Base-by-base conservation (phyloP, 2,329 filamentous ascomycete species). In the Botryosphaeria agaves region DNA sequence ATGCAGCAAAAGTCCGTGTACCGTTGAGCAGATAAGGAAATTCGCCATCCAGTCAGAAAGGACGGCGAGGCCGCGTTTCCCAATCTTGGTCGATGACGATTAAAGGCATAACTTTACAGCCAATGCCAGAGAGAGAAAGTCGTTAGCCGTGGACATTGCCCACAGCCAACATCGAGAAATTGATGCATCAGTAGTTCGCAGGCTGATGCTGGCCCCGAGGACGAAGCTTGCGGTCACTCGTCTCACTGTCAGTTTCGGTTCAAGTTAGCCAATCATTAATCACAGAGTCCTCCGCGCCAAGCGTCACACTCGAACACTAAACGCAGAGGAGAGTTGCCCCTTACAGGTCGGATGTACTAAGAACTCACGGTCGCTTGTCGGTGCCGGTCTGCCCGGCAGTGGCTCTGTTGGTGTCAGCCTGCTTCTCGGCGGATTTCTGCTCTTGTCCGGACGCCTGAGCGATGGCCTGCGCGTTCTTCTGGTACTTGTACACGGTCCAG, bases 401-500 rank as follows among this genome's bases (percentile, higher is more conserved):
- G 41, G 75, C 72, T 47, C 69, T 68, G 40, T 64, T 69, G 44
- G 73, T 71, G 48, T 89, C 81, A 12, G 84, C 78, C 24, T 74
- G 73, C 41, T 84, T 78, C 38, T 70, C 66, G 42, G 69, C 72
- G 55, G 69, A 65, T 35, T 60, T 61, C 48, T 72, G 64, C 45
- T 69, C 66, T n/a, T n/a, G n/a, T 43, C 69, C 75, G 41, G 74
- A 75, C 44, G 79, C 80, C 56, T 87, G 77, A 44, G 82, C 81
- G 55, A 92, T 92, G 49, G 84, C 84, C 62, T 91, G 82, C 32
- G 85, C 85, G 47, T 94, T 95, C 76, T 94, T 94, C 72, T 94
- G 85, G 69, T 95, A 94, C 68, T 95, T 95, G 74, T 94, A 95
- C 49, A 95, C 89, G 36, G 89, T 98, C 89, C 89, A 98, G 64